Evolutionary conservation across 805 yeast genomes (phyloP), one percentile per base, ranked within the genome.

Genomic region (Metschnikowia peoriensis): DNA sequence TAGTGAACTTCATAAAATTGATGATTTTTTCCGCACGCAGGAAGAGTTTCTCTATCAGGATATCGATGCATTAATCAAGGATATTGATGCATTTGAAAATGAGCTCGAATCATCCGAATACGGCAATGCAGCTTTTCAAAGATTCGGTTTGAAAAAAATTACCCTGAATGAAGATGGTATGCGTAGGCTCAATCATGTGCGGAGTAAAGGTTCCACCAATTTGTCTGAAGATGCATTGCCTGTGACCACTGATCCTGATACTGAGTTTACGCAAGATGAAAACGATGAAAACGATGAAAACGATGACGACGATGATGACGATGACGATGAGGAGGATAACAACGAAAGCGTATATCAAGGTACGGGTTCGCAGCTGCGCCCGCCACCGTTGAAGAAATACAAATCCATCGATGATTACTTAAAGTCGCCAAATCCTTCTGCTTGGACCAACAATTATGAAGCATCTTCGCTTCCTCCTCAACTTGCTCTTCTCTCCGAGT

Each of bases 1-100:
- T 66, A 79, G 81, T 8, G 98, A 94, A 68, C 72, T 89, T 57
- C 67, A 65, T 47, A 89, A 90, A 66, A 83, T 94, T 46, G 92
- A 90, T 67, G 76, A 71, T 44, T 94, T 94, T 64, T 94, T 84
- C 69, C 70, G 70, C 41, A 70, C 75, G 32, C 91, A 87, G 60
- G 96, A 92, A 66, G 70, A 67, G n/a, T 78, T 77, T 41, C 75
- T 84, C 6, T 78, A 70, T 54, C 70, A 66, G 28, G 82, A 78
- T 49, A 82, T 84, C 55, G 82, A 81, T 41, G 79, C 77, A 10
- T 68, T 92, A 48, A 68, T 80, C 7, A 78, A 73, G 17, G 96
- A 89, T 59, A 79, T 86, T 17, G 81, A 77, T 22, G 84, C 82
- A 42, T 88, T 85, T 58, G 88, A 82, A 55, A 63, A 56, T 39